Base-by-base conservation (phyloP, 2,329 filamentous ascomycete species). In the Alternaria panax region DNA sequence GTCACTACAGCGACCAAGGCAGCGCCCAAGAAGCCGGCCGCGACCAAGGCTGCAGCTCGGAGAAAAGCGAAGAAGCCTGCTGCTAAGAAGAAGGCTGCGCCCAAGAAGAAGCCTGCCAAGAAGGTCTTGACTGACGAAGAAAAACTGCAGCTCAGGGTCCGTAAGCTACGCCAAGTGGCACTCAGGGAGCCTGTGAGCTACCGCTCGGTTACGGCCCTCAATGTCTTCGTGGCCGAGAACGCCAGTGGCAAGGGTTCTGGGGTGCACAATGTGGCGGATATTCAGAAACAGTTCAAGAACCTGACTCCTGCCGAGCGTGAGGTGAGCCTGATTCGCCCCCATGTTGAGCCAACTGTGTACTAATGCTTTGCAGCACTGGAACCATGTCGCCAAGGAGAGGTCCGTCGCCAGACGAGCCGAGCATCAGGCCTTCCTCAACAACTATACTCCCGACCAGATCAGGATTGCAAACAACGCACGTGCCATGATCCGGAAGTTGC, bases 401-500 rank as follows among this genome's bases (percentile, higher is more conserved):
- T 81, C 73, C 20, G 79, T 77, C 40, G 75, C 78, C 14, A 83
- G 82, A 50, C 65, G 73, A 20, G 75, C 77, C 20, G 79, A 78
- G 14, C 84, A 83, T 69, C 78, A 83, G 28, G 71, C 80, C 59
- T 91, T 86, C 86, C 73, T 90, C 20, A 73, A 82, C 30, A 77
- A 74, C 3, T 76, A 88, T 69, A 85, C 85, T 2, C 83, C 86
- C 9, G 78, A 85, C 5, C 73, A 88, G 69, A 89, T 91, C 66
- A 79, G 78, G 45, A 59, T 80, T 3, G 88, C 88, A 57, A 91
- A 91, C 72, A 69, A 64, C 11, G 88, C 88, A 11, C 85, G 88
- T 36, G 59, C 38, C 1, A 11, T 42, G 5, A 66, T 84, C 18
- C 71, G 72, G 11, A 69, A 59, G n/a, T 70, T 62, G 41, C 48